These are phyloP conservation scores for Pleurotus ostreatus DNA, from an alignment of 768 basidiomycete species.

Conservation along the genomic window DNA sequence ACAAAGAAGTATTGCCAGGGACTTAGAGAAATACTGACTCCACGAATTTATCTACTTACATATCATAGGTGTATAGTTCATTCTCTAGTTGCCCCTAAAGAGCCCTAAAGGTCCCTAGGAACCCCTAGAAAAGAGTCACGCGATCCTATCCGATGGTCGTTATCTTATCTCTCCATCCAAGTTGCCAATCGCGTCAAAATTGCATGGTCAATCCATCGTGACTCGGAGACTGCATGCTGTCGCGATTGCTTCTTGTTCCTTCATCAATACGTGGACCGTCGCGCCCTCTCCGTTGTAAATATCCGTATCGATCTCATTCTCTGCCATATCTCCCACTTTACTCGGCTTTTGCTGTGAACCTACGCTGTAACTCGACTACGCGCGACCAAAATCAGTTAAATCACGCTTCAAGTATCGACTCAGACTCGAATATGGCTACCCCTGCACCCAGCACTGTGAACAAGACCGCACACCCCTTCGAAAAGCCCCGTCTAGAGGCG, in stretches of 20 bases:
- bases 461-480: constrained; percentile 83
- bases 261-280: background rate
- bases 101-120: no score
- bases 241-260: background rate
- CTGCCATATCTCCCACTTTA: background rate
- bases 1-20: no score
- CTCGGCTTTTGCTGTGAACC: background rate
- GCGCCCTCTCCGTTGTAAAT: no score
- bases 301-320: background rate
- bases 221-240: constrained; percentile 6
- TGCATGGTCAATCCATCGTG: background rate
- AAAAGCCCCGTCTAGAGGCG: constrained; percentile 81
- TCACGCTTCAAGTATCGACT: background rate
- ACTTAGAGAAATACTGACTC: no score
- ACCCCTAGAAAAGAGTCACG: no score
- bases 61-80: no score
- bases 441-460: constrained; percentile 41
- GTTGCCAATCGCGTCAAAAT: background rate
- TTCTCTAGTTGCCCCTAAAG: no score
- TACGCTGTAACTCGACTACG: background rate
- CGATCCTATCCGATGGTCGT: background rate
- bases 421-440: background rate
- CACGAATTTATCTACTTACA: no score
- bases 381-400: background rate
- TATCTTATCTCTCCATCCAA: background rate